phyloP scores from a whole-genome alignment of 345 rosid genomes.

The Nasturtium officinale region DNA sequence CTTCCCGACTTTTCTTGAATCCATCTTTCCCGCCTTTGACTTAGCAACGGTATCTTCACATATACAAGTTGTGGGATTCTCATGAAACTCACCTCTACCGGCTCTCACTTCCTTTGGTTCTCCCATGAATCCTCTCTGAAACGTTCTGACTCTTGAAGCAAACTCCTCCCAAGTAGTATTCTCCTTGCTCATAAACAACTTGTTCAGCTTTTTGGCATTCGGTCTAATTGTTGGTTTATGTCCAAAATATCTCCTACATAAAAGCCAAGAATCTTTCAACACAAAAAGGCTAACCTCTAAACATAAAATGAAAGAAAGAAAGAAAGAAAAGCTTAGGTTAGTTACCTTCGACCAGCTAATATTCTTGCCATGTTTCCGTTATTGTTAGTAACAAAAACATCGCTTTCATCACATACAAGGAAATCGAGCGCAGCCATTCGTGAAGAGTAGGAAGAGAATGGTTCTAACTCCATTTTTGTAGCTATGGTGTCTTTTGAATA shows the following conservation, averaged over 20 bases:
- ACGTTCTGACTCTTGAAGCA: conserved; percentile 68
- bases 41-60: conserved; percentile 67
- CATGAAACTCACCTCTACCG: conserved; percentile 98
- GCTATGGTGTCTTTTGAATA: conserved; percentile 84
- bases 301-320: conserved; percentile 2
- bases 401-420: conserved; percentile 91
- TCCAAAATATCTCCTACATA: conserved; percentile 83
- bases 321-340: conserved; percentile 24
- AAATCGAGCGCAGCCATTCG: conserved; percentile 99
- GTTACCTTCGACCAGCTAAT: conserved; percentile 87
- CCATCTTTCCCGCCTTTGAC: conserved; percentile 42
- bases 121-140: conserved; percentile 95
- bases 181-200: conserved; percentile 64
- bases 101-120: conserved; percentile 91
- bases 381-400: conserved; percentile 94
- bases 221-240: conserved; percentile 97
- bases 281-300: not conserved
- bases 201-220: conserved; percentile 80
- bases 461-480: conserved; percentile 70
- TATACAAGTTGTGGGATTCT: conserved; percentile 89
- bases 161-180: conserved; percentile 90
- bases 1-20: conserved; percentile 56
- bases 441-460: conserved; percentile 81
- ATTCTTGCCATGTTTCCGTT: conserved; percentile 98
- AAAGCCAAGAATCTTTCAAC: conserved; percentile 14